These are phyloP conservation scores for Coniosporium tulheliwenetii DNA, from an alignment of 2,329 filamentous ascomycete species.

Conservation along the genomic window DNA sequence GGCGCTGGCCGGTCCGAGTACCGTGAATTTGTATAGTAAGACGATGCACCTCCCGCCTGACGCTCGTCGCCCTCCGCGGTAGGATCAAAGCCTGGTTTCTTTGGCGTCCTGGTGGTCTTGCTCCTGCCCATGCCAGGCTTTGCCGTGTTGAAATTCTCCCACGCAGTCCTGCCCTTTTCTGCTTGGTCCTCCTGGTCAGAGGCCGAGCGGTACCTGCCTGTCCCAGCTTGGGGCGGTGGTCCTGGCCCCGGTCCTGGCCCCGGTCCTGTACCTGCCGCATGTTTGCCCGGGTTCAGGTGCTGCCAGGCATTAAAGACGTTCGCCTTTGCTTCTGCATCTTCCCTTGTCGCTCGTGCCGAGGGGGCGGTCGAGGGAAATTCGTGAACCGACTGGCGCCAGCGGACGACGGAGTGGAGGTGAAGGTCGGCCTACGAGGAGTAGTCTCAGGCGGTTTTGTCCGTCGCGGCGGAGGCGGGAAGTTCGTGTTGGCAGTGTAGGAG, in stretches of 20 bases:
- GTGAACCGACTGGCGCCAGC: conserved; percentile 28
- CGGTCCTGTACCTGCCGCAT: conserved; percentile 10
- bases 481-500: conserved; percentile 21
- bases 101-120: conserved; percentile 27
- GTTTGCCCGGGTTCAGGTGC: conserved; percentile 27
- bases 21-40: conserved; percentile 25
- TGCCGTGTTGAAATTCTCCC: conserved; percentile 14
- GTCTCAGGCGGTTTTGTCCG: conserved; percentile 24
- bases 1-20: conserved; percentile 17
- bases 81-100: conserved; percentile 42
- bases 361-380: conserved; percentile 19
- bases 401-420: conserved; percentile 5
- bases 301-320: conserved; percentile 34
- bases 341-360: conserved; percentile 13
- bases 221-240: conserved; percentile 6
- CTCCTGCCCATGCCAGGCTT: conserved; percentile 20
- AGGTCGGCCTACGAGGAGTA: conserved; percentile 7
- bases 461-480: conserved; percentile 26
- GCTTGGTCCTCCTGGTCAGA: conserved; percentile 1
- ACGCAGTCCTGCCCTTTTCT: conserved; percentile 17
- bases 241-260: conserved; percentile 6
- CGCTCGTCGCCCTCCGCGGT: conserved; percentile 43
- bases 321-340: conserved; percentile 22
- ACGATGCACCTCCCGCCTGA: conserved; percentile 35
- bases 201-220: not conserved